Evolutionary conservation across 2,329 filamentous ascomycete genomes (phyloP), one percentile per base, ranked within the genome.

Genomic region (Microascus cirrosus): DNA sequence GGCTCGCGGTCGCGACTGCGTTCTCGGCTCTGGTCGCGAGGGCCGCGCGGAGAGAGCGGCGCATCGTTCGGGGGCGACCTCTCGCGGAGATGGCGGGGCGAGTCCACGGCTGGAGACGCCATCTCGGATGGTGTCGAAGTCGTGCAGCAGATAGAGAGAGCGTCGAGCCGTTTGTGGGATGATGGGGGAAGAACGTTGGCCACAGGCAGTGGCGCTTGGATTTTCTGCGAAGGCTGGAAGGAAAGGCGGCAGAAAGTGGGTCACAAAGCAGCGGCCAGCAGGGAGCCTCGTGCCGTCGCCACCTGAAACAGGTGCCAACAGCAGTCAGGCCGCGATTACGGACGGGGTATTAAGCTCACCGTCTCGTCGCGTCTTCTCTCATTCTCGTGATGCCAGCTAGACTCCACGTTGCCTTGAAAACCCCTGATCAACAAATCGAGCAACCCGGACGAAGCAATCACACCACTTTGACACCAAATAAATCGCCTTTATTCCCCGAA

Each of bases 21-120:
- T 48, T 60, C 65, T 58, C 64, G 68, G 42, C 65, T 67, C 60
- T 67, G 65, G 55, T 65, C 65, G 61, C 70, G 70, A 59, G 71
- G 70, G 65, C 71, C 70, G 54, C 45, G 58, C 25, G 20, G 48
- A n/a, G 54, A 22, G 24, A 48, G 39, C 18, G 58, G 48, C 34
- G 54, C 51, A 24, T 58, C 54, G 59, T 60, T 54, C 24, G 39
- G 53, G 15, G 34, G 56, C 22, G 61, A 60, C 36, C 24, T 42
- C 50, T 59, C 59, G 52, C 54, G 56, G n/a, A 58, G 52, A 20
- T 50, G 51, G 28, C 22, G 56, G 11, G 56, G 56, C 51, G 56
- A 58, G 24, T 58, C 50, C 62, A 73, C 70, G 59, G 75, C 70
- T 64, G 74, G 73, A 63, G 76, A 76, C 57, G 76, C 75, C 76